These are phyloP conservation scores for Pichia sp. DNA, from an alignment of 1,139 yeast species.

Conservation along the genomic window DNA sequence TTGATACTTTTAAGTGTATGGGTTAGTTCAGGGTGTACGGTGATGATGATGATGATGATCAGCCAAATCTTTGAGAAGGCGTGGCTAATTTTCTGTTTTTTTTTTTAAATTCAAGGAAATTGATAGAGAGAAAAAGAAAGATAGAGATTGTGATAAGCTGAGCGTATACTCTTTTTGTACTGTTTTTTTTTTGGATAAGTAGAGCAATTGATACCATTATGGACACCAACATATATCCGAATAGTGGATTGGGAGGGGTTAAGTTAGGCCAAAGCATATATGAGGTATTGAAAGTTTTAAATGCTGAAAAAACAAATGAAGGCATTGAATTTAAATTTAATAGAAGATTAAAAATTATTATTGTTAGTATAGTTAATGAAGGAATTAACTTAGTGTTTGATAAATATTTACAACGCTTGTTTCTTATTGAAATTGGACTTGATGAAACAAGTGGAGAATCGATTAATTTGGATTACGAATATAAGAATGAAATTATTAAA, in stretches of 20 bases:
- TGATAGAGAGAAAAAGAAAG: too few relatives aligned
- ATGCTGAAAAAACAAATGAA: conserved; percentile 11
- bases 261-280: conserved; percentile 18
- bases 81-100: too few relatives aligned
- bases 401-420: conserved; percentile 35
- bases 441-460: neutral
- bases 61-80: too few relatives aligned
- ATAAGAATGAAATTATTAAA: conserved; percentile 22
- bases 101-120: too few relatives aligned
- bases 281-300: conserved; percentile 16
- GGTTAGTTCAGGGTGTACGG: too few relatives aligned
- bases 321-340: conserved; percentile 28
- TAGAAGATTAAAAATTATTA: neutral
- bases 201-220: neutral
- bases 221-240: conserved; percentile 5
- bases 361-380: conserved; percentile 18
- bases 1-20: too few relatives aligned
- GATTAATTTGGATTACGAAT: conserved; percentile 4
- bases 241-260: conserved; percentile 4
- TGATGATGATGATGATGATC: too few relatives aligned
- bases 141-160: neutral
- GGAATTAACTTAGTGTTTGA: conserved; percentile 37
- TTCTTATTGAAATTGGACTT: conserved; percentile 40
- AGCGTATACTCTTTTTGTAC: too few relatives aligned
- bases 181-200: neutral